A percentile compares a stretch with the other conserved stretches of the same genome.
Evolutionary conservation across 768 basidiomycete genomes (phyloP).

Genomic region (Dentipellis fragilis): DNA sequence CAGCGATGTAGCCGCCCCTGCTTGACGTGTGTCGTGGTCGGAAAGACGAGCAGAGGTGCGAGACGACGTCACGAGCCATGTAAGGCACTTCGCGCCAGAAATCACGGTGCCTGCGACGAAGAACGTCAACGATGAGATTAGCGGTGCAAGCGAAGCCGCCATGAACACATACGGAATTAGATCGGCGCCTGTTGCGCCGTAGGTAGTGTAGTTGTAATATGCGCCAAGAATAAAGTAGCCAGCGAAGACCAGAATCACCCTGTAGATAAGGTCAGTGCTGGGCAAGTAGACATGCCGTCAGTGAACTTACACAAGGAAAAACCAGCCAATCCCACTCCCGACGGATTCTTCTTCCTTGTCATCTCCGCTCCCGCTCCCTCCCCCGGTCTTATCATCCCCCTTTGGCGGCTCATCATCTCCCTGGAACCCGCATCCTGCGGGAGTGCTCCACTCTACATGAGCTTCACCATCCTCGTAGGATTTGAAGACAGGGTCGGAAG

Average conservation of each 20-base stretch:
- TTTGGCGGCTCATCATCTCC: slow-evolving; percentile 12
- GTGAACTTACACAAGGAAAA: slow-evolving; percentile 66
- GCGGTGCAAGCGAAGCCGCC: slow-evolving; percentile 4
- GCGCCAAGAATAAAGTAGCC: slow-evolving; percentile 73
- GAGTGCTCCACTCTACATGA: slow-evolving; percentile 51
- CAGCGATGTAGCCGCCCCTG: slow-evolving; percentile 70
- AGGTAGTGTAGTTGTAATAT: slow-evolving; percentile 83
- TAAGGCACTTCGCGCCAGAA: slow-evolving; percentile 89
- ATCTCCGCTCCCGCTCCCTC: slow-evolving; percentile 18
- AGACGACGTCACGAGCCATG: slow-evolving; percentile 68
- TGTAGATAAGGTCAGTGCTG: slow-evolving; percentile 17
- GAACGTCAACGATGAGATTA: slow-evolving; percentile 2
- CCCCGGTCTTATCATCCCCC: slow-evolving; percentile 20
- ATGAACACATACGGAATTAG: slow-evolving; percentile 65
- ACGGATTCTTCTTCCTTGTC: slow-evolving; percentile 20
- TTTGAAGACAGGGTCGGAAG: slow-evolving; percentile 38
- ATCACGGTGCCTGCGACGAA: slow-evolving; percentile 59
- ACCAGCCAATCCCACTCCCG: slow-evolving; percentile 79
- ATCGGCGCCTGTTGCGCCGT: slow-evolving; percentile 76
- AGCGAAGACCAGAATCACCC: slow-evolving; percentile 52
- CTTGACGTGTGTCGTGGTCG: slow-evolving; percentile 54
- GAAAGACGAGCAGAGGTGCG: slow-evolving; percentile 66
- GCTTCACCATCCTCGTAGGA: slow-evolving; percentile 51
- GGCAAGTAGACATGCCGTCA: neutral
- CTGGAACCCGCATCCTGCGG: slow-evolving; percentile 44